These are phyloP conservation scores for Malania oleifera DNA, from an alignment of 164 flowering plant genomes.

Conservation along the genomic window DNA sequence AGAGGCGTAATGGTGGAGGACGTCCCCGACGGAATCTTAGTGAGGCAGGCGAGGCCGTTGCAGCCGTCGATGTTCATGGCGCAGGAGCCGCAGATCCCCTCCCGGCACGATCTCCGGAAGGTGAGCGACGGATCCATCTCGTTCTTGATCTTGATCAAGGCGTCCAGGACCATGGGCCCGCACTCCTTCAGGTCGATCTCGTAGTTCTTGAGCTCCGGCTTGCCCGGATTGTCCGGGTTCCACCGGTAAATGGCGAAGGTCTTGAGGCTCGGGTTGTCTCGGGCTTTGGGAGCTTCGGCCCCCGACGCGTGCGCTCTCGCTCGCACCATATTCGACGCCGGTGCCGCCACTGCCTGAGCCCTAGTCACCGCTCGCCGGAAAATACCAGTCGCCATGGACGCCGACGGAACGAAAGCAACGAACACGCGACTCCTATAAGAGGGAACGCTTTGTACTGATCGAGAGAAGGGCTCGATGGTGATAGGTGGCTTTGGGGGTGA, in stretches of 20 bases:
- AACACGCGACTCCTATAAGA: too few relatives aligned
- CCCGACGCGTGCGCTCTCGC: constrained; percentile 38
- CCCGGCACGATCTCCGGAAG: constrained; percentile 93
- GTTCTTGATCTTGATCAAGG: constrained; percentile 95
- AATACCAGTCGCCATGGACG: constrained; percentile 44
- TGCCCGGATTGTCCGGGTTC: constrained; percentile 79
- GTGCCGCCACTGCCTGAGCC: constrained; percentile 7
- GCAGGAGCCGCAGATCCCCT: constrained; percentile 98
- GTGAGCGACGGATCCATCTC: constrained; percentile 89
- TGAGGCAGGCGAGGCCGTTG: constrained; percentile 90
- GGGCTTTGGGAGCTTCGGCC: constrained; percentile 30
- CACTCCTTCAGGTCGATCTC: constrained; percentile 79
- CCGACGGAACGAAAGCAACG: neutral
- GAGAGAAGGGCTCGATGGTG: too few relatives aligned
- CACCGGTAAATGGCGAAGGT: constrained; percentile 95
- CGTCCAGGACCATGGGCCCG: constrained; percentile 98
- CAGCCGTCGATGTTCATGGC: constrained; percentile 98
- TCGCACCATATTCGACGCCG: constrained; percentile 23
- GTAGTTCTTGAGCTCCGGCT: constrained; percentile 72
- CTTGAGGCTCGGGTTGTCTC: constrained; percentile 28
- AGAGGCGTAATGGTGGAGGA: constrained; percentile 65
- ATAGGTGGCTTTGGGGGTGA: neutral
- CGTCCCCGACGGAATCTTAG: constrained; percentile 51
- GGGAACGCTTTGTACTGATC: too few relatives aligned
- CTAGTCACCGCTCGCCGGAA: constrained; percentile 36